A percentile compares a stretch with the other conserved stretches of the same genome.
phyloP scores from a whole-genome alignment of 163 green algal species.

The Botryococcus braunii region DNA sequence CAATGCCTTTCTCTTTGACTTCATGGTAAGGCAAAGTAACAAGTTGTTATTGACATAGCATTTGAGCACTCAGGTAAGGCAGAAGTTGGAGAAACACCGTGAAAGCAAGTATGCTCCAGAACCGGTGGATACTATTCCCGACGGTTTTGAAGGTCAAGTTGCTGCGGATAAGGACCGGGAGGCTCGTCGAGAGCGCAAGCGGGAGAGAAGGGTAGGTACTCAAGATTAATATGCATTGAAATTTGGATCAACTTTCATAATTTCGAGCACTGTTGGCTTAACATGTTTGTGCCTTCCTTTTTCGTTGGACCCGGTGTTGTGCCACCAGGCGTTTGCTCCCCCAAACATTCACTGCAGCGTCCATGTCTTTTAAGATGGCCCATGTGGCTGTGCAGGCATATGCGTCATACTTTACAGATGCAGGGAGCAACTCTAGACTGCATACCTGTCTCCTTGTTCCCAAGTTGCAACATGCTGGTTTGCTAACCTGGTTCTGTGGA shows the following conservation, averaged over 20 bases:
- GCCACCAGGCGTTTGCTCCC: neutral
- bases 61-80: conserved; percentile 14
- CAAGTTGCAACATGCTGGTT: neutral
- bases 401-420: neutral
- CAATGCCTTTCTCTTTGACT: neutral
- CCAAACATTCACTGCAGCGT: neutral
- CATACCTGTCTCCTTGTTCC: neutral
- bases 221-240: conserved; percentile 5
- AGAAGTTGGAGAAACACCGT: conserved; percentile 29
- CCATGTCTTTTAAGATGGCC: neutral
- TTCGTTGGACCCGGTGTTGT: neutral
- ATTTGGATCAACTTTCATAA: neutral
- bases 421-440: neutral
- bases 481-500: neutral
- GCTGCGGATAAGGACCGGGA: conserved; percentile 44
- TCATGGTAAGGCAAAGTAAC: neutral
- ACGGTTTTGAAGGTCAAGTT: conserved; percentile 41
- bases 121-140: conserved; percentile 45
- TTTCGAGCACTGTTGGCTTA: neutral
- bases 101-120: conserved; percentile 32
- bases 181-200: conserved; percentile 31
- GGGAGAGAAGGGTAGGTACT: conserved; percentile 26
- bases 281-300: neutral
- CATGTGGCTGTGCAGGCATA: neutral
- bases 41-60: neutral